Conservation (phyloP, 2,329 filamentous ascomycete species). For the Didymella keratinophila region DNA sequence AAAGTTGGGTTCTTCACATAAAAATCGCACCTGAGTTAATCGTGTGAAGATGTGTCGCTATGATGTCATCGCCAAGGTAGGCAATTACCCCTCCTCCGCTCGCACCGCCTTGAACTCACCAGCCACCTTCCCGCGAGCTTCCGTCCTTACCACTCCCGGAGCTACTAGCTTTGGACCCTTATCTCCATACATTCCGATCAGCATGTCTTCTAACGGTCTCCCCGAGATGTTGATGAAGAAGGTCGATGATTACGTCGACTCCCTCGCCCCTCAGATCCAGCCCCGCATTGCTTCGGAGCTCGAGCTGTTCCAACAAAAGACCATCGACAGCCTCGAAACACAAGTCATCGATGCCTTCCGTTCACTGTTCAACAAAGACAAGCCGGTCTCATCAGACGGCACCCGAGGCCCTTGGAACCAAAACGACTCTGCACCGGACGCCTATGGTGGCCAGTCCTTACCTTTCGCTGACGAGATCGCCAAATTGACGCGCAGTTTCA, state of each 20-base stretch:
- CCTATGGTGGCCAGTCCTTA: constrained; percentile 40
- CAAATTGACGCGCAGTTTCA: constrained; percentile 41
- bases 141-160: constrained; percentile 15
- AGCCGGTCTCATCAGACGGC: constrained; percentile 24
- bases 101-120: constrained; percentile 16
- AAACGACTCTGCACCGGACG: constrained; percentile 39
- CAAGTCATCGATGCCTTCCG: constrained; percentile 43
- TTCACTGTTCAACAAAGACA: constrained; percentile 38
- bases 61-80: constrained; percentile 8
- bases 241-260: constrained; percentile 43
- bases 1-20: no score
- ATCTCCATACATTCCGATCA: background rate
- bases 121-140: constrained; percentile 6
- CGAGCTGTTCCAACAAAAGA: constrained; percentile 42
- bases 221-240: constrained; percentile 39
- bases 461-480: constrained; percentile 43
- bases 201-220: constrained; percentile 32
- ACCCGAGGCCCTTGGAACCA: constrained; percentile 32
- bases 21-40: no score
- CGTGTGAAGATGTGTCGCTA: no score
- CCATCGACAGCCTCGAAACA: constrained; percentile 42
- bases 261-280: constrained; percentile 42
- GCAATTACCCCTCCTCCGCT: constrained; percentile 3
- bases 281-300: constrained; percentile 43
- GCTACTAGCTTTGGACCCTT: constrained; percentile 5